Conservation (phyloP, 495 filamentous ascomycete genomes). For the Physcia stellaris region DNA sequence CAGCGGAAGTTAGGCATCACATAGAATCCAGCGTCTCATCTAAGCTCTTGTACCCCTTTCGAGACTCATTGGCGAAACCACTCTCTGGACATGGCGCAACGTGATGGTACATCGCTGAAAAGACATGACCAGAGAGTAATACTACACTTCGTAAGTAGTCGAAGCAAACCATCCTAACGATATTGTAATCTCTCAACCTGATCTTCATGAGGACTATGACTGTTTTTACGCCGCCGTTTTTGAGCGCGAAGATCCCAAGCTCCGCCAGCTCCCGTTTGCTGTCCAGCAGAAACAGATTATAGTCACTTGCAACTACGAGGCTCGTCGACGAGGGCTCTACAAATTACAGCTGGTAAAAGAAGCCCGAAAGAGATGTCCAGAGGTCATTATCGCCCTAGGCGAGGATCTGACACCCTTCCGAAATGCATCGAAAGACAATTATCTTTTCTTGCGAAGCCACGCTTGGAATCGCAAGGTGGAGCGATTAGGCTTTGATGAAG, state of each 20-base stretch:
- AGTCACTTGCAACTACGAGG: slow-evolving; percentile 91
- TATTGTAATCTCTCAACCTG: neutral
- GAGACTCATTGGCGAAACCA: neutral
- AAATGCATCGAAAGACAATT: slow-evolving; percentile 70
- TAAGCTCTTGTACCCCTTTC: neutral
- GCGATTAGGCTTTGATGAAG: slow-evolving; percentile 77
- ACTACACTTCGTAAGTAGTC: slow-evolving; percentile 57
- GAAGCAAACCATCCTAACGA: neutral
- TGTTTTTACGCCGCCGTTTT: slow-evolving; percentile 65
- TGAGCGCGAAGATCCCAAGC: slow-evolving; percentile 60
- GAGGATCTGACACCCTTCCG: slow-evolving; percentile 80
- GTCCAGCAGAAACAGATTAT: slow-evolving; percentile 82
- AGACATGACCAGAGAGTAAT: slow-evolving; percentile 57
- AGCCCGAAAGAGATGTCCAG: slow-evolving; percentile 67
- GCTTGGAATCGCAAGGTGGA: slow-evolving; percentile 67
- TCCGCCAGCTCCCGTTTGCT: slow-evolving; percentile 59
- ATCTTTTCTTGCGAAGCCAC: slow-evolving; percentile 49
- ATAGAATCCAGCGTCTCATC: neutral
- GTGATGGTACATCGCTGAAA: slow-evolving; percentile 25
- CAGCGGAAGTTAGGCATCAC: neutral
- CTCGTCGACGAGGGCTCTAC: slow-evolving; percentile 57
- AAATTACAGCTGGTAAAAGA: slow-evolving; percentile 77
- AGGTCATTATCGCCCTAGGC: slow-evolving; percentile 71
- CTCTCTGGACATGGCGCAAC: neutral
- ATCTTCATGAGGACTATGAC: slow-evolving; percentile 7